Conservation (phyloP, 441 rosid genomes). For the Flueggea neowawraea region DNA sequence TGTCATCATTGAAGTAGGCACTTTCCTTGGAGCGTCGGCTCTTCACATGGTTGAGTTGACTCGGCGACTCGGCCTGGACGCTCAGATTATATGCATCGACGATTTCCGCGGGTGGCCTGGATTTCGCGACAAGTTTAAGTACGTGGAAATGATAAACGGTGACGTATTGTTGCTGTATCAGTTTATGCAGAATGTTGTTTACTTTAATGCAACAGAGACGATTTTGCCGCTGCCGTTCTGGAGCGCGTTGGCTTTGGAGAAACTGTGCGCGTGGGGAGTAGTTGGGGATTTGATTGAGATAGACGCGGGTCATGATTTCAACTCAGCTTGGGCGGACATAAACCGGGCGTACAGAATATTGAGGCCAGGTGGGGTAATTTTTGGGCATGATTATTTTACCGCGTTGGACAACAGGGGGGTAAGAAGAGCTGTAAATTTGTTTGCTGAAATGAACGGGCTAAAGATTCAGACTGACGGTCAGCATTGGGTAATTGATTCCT, state of each 20-base stretch:
- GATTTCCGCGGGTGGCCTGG: conserved; percentile 82
- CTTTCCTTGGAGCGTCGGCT: conserved; percentile 71
- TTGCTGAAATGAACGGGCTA: conserved; percentile 47
- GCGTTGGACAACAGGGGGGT: conserved; percentile 57
- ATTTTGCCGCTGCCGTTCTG: conserved; percentile 64
- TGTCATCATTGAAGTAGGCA: conserved; percentile 61
- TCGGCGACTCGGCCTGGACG: conserved; percentile 38
- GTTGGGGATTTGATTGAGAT: conserved; percentile 62
- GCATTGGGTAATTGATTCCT: conserved; percentile 61
- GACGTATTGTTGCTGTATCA: conserved; percentile 55
- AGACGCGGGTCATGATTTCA: conserved; percentile 79
- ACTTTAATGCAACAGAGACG: conserved; percentile 24
- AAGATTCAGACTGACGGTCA: conserved; percentile 49
- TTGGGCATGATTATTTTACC: conserved; percentile 66
- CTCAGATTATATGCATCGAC: conserved; percentile 61
- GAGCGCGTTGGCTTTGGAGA: conserved; percentile 49
- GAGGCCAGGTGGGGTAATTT: conserved; percentile 60
- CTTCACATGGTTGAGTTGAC: conserved; percentile 70
- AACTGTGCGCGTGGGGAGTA: conserved; percentile 63
- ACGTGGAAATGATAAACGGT: conserved; percentile 46
- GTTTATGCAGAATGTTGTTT: conserved; percentile 55
- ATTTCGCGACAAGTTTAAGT: conserved; percentile 49
- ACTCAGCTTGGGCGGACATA: conserved; percentile 75
- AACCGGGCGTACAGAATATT: conserved; percentile 54
- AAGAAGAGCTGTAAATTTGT: conserved; percentile 64